Base-by-base conservation (phyloP, 768 basidiomycete species). In the Lyophyllum semitale region DNA sequence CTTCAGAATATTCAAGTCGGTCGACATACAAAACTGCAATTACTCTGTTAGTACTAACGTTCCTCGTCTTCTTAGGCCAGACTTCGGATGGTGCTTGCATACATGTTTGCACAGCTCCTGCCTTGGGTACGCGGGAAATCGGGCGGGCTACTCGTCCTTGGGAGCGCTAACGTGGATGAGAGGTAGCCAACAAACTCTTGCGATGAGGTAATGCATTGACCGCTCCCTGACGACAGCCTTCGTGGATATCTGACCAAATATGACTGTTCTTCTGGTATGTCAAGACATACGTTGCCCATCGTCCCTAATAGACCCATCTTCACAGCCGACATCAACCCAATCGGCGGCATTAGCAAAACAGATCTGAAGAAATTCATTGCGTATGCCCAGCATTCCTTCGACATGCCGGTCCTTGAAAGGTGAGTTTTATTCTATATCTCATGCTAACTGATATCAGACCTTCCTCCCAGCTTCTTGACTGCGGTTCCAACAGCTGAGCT, bases 161-260 rank as follows among this genome's bases (percentile, higher is more conserved):
- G 97, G 1, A 95, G 93, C 59, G 95, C 97, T 17, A 98, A 98
- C 66, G 97, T 99, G 2, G 97, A 99, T 64, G 97, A 98, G 76
- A 96, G 93, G 93, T 88, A 54, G 26, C 67, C 15, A 32, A 47
- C 12, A 1, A n/a, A 41, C 50, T 12, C 52, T 23, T n/a, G 12
- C 26, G 9, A 44, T 38, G 11, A 8, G 37, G 11, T 32, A 13
- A n/a, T 7, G 26, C n/a, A 23, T 48, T 52, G 26, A 57, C 27
- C 9, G n/a, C 48, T 17, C 42, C 32, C 20, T 43, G 3, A 43
- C 9, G 41, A 42, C 41, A 95, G 95, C 75, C 79, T 98, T 53
- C 85, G 97, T 49, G 97, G 97, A 6, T 99, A 98, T 70, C 75
- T 97, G 56, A 99, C 97, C 1, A 98, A 99, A 74, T 98, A 98